Evolutionary conservation across 768 basidiomycete species (phyloP).

Genomic region (Tulasnella sp.): DNA sequence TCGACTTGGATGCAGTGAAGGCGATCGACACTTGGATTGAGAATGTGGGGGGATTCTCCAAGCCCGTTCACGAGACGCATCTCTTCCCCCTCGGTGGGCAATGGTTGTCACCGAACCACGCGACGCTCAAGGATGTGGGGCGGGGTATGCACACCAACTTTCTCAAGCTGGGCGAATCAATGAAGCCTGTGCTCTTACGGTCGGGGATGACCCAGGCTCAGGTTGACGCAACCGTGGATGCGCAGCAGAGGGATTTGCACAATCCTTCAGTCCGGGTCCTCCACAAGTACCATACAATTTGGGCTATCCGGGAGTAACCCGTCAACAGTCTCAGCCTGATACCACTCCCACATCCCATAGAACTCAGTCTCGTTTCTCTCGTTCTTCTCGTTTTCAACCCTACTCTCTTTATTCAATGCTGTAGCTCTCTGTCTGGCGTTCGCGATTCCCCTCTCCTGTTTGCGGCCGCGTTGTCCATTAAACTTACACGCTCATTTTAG

Average conservation of each 20-base stretch:
- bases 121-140: conserved; percentile 8
- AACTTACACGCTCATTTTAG: neutral
- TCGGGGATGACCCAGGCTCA: conserved; percentile 1
- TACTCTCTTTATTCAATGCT: neutral
- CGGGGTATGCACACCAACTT: conserved; percentile 2
- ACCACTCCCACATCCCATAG: neutral
- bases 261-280: neutral
- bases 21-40: conserved; percentile 15
- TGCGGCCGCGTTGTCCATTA: neutral
- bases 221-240: conserved; percentile 2
- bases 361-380: neutral
- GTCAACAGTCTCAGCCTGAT: neutral
- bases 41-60: neutral
- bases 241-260: conserved; percentile 2
- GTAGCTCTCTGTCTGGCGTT: neutral
- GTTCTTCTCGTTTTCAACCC: neutral
- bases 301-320: conserved; percentile 3
- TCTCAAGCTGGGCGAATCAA: conserved; percentile 9
- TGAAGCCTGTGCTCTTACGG: conserved; percentile 13
- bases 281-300: conserved; percentile 14
- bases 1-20: conserved; percentile 4
- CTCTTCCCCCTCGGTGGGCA: conserved; percentile 16
- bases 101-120: neutral
- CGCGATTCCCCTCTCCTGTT: neutral
- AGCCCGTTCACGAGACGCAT: conserved; percentile 2